These are phyloP conservation scores for Rhododendron henanense DNA, from an alignment of 148 eudicot genomes.

Conservation along the genomic window DNA sequence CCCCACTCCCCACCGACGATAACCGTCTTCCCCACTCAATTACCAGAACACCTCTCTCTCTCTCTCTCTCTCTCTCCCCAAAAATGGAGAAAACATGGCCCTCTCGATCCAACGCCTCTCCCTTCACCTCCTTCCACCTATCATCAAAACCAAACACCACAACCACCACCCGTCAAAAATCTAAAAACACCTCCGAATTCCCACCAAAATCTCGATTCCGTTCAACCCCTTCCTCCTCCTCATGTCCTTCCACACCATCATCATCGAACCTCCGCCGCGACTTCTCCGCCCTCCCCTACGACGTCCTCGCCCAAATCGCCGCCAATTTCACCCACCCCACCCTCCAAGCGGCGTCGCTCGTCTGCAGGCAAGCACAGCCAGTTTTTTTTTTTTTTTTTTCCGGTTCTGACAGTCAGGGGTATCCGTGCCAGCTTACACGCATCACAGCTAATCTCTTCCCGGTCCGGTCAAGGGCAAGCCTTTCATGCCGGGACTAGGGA, in stretches of 20 bases:
- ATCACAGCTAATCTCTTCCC: no score
- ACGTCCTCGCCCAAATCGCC: conserved; percentile 47
- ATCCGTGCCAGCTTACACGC: background rate
- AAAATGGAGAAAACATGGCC: conserved; percentile 55
- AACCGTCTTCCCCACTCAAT: background rate
- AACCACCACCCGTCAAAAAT: background rate
- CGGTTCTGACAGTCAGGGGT: no score
- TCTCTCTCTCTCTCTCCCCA: background rate
- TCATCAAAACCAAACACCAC: background rate
- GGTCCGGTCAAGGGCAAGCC: no score
- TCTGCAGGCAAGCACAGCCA: conserved; percentile 28
- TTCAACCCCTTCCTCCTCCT: background rate
- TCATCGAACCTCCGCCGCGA: conserved; percentile 7
- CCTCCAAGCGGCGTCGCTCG: conserved; percentile 52
- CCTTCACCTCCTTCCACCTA: conserved; percentile 41
- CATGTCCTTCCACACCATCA: background rate
- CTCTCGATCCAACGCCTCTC: conserved; percentile 28
- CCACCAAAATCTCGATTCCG: conserved; percentile 4
- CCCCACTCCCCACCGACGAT: background rate
- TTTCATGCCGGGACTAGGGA: background rate
- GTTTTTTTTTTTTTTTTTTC: no score
- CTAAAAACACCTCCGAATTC: conserved; percentile 4
- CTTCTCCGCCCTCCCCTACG: conserved; percentile 60
- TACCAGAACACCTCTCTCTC: background rate
- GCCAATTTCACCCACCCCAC: conserved; percentile 42